Evolutionary conservation across 768 basidiomycete genomes (phyloP).

Genomic region (Trichaptum fuscoviolaceum): DNA sequence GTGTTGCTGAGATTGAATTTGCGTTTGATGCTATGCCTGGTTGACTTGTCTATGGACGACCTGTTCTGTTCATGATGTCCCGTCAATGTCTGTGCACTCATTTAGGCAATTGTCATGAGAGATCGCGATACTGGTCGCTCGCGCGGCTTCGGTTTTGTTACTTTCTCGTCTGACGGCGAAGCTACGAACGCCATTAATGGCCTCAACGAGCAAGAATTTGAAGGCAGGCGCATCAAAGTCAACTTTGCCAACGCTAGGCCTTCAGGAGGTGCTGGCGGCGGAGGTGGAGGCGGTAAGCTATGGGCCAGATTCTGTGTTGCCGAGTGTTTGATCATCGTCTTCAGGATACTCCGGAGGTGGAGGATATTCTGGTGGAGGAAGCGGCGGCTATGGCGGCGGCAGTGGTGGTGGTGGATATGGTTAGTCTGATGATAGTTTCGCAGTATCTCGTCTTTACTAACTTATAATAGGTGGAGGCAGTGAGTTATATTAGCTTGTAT

Average conservation of each 20-base stretch:
- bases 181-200: conserved; percentile 71
- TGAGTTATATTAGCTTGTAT: conserved; percentile 2
- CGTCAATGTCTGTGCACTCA: conserved; percentile 25
- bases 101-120: conserved; percentile 94
- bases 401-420: conserved; percentile 22
- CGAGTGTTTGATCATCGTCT: conserved; percentile 4
- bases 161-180: conserved; percentile 54
- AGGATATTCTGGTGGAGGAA: conserved; percentile 29
- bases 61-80: conserved; percentile 6
- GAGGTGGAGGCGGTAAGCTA: conserved; percentile 30
- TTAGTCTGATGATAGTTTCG: conserved; percentile 18
- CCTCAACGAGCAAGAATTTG: conserved; percentile 89
- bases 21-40: conserved; percentile 10
- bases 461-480: neutral
- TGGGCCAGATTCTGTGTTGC: conserved; percentile 7
- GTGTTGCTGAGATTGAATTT: conserved; percentile 10
- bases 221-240: conserved; percentile 85
- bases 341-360: conserved; percentile 21
- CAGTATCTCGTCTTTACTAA: neutral
- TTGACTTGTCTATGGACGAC: conserved; percentile 11
- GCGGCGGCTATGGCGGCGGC: conserved; percentile 24
- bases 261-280: conserved; percentile 49
- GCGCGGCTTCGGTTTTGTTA: conserved; percentile 96
- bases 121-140: conserved; percentile 97
- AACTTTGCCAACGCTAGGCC: conserved; percentile 76